phyloP scores from a whole-genome alignment of 2,329 filamentous ascomycete species.

The Claviceps fusiformis region DNA sequence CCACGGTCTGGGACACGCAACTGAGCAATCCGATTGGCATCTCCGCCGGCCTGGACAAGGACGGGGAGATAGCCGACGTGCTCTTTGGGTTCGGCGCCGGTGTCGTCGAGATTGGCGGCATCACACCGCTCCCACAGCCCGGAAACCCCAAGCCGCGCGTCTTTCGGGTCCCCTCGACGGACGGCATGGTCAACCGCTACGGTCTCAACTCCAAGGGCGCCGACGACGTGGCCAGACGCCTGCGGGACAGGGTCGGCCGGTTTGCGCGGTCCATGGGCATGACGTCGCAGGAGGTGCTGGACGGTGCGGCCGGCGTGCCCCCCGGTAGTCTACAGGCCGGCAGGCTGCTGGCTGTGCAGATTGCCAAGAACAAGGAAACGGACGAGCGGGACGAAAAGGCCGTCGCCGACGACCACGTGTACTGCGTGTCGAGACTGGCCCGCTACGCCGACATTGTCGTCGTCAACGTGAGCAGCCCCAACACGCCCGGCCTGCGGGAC shows the following conservation, averaged over 20 bases:
- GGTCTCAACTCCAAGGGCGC: constrained; percentile 87
- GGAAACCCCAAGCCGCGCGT: constrained; percentile 83
- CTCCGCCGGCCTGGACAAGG: constrained; percentile 91
- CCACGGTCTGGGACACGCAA: constrained; percentile 58
- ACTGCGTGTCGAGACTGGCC: constrained; percentile 70
- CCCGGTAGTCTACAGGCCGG: constrained; percentile 68
- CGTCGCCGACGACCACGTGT: constrained; percentile 71
- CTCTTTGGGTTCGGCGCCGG: constrained; percentile 75
- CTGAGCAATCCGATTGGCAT: constrained; percentile 84
- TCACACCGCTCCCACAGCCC: constrained; percentile 72
- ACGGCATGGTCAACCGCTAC: constrained; percentile 89
- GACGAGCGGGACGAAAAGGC: constrained; percentile 73
- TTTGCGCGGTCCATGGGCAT: constrained; percentile 63
- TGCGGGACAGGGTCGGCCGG: constrained; percentile 63
- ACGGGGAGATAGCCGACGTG: constrained; percentile 74
- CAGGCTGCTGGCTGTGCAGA: constrained; percentile 73
- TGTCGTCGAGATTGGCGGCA: constrained; percentile 84
- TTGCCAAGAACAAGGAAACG: constrained; percentile 94
- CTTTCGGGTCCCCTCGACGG: constrained; percentile 70
- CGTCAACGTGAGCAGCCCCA: constrained; percentile 94
- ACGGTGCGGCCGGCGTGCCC: constrained; percentile 65
- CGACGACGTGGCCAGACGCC: constrained; percentile 66
- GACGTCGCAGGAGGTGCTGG: constrained; percentile 58
- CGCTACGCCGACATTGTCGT: constrained; percentile 92
- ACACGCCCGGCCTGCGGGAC: constrained; percentile 80